These are phyloP conservation scores for Candida fluviatilis DNA, from an alignment of 805 yeast genomes.

Conservation along the genomic window DNA sequence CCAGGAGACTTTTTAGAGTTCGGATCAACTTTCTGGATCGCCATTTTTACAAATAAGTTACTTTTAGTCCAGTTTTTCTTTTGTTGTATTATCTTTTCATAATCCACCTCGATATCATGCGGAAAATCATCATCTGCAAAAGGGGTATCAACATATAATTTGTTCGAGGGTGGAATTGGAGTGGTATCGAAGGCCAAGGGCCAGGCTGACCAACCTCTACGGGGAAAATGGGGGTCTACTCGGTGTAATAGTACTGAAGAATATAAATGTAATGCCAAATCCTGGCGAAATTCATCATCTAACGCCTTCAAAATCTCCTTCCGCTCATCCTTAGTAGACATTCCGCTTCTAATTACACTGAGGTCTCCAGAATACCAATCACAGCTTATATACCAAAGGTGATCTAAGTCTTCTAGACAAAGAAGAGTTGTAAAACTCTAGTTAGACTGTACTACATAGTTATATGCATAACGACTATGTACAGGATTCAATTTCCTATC, in stretches of 20 bases:
- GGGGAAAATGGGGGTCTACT: slow-evolving; percentile 33
- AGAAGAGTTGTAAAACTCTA: no score
- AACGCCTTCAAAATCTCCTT: slow-evolving; percentile 24
- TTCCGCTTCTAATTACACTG: no score
- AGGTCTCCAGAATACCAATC: no score
- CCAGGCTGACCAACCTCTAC: slow-evolving; percentile 53
- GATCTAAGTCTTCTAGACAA: no score
- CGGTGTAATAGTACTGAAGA: slow-evolving; percentile 45
- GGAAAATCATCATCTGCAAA: slow-evolving; percentile 6
- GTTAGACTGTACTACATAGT: no score
- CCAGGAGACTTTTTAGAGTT: not conserved
- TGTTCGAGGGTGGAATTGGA: slow-evolving; percentile 31
- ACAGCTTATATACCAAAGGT: no score
- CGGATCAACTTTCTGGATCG: not conserved
- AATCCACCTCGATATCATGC: slow-evolving; percentile 9
- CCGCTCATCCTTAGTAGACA: slow-evolving; percentile 13
- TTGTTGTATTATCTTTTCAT: not conserved
- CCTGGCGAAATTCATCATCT: slow-evolving; percentile 49
- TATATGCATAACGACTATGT: no score
- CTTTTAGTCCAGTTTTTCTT: slow-evolving; percentile 4
- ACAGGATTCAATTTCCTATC: no score
- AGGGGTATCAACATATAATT: slow-evolving; percentile 17
- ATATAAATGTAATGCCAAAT: slow-evolving; percentile 64
- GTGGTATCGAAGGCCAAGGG: slow-evolving; percentile 40
- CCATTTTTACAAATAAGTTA: not conserved